Percentiles rank a stretch among this genome's conserved stretches.
Conservation (phyloP, 345 rosid species). For the Ceriops decandra region DNA sequence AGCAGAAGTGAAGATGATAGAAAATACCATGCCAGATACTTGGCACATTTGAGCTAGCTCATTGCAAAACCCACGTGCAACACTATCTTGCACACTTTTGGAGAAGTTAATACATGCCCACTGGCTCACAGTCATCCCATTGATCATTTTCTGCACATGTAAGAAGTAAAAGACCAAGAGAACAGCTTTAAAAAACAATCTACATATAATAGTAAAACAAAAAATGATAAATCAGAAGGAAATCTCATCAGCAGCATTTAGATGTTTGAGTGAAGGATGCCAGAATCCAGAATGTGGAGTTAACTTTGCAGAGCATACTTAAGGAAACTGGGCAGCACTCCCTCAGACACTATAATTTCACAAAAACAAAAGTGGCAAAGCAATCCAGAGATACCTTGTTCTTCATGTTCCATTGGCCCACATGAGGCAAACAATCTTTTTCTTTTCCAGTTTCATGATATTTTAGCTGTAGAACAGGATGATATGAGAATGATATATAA, state of each 20-base stretch:
- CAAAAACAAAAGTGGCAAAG: background rate
- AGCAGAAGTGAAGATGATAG: background rate
- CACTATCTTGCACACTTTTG: slow-evolving; percentile 85
- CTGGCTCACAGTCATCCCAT: slow-evolving; percentile 89
- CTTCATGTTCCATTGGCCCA: slow-evolving; percentile 99
- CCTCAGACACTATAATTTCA: no score
- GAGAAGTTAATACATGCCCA: slow-evolving; percentile 99
- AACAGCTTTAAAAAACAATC: slow-evolving; percentile 8
- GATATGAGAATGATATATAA: slow-evolving; percentile 3
- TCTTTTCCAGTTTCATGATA: slow-evolving; percentile 98
- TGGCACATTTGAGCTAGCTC: slow-evolving; percentile 98
- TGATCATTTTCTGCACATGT: slow-evolving; percentile 79
- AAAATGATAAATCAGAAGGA: background rate
- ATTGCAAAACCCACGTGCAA: slow-evolving; percentile 85
- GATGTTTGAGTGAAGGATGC: background rate
- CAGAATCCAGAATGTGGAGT: no score
- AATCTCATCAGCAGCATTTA: background rate
- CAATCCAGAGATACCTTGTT: slow-evolving; percentile 55
- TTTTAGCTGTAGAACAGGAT: slow-evolving; percentile 60
- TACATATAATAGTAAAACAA: background rate
- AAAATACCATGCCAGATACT: slow-evolving; percentile 94
- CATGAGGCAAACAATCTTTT: slow-evolving; percentile 95
- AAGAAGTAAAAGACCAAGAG: slow-evolving; percentile 8
- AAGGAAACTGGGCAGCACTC: background rate
- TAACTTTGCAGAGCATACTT: background rate